phyloP scores from a whole-genome alignment of 2,329 filamentous ascomycete species.

The Alternaria longipes region DNA sequence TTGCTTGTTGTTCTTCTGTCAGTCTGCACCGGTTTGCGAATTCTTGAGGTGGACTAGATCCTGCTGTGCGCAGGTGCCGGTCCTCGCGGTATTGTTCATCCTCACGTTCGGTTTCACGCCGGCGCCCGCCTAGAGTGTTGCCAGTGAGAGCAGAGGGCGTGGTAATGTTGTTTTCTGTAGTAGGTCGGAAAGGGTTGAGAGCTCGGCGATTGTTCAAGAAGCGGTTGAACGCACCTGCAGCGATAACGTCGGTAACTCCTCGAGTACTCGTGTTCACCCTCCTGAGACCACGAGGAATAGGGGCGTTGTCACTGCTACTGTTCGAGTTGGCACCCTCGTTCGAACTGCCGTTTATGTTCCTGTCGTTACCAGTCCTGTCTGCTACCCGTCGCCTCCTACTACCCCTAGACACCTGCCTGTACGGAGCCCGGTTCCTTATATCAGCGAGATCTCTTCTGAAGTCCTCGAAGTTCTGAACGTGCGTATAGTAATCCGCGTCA shows the following conservation, averaged over 20 bases:
- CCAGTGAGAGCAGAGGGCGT: background rate
- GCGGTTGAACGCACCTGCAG: background rate
- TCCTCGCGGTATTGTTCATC: background rate
- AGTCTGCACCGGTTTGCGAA: background rate
- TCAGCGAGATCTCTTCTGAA: slow-evolving; percentile 19
- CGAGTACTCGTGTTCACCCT: background rate
- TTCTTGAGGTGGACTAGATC: too few species aligned
- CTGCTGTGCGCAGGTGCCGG: too few species aligned
- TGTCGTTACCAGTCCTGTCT: background rate
- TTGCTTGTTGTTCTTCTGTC: background rate
- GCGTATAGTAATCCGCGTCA: slow-evolving; percentile 10
- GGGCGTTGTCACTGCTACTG: background rate
- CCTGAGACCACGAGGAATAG: background rate
- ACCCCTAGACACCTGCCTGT: slow-evolving; percentile 1
- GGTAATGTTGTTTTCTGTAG: background rate
- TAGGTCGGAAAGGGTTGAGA: background rate
- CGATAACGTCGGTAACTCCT: background rate
- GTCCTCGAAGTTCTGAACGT: slow-evolving; percentile 13
- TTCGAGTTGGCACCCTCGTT: background rate
- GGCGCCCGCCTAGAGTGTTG: background rate
- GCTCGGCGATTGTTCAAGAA: background rate
- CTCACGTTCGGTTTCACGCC: background rate
- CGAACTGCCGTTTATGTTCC: background rate
- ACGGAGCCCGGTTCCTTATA: slow-evolving; percentile 18
- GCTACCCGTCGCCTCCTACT: background rate